Conservation (phyloP, 352 stramenopile genomes). For the Phytophthora kernoviae region DNA sequence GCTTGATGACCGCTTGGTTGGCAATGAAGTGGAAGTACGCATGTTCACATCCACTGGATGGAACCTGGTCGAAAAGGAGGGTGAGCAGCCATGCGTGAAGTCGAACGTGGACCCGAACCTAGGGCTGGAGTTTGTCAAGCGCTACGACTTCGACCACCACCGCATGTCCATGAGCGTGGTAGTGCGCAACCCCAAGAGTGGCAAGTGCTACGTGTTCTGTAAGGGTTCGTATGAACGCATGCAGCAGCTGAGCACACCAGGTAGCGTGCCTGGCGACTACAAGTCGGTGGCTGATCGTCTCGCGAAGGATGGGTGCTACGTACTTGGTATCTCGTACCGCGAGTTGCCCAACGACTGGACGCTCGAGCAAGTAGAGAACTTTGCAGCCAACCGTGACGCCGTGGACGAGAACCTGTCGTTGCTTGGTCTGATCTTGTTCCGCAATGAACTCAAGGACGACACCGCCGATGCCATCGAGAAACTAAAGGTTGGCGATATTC, state of each 20-base stretch:
- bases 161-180: conserved; percentile 84
- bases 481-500: conserved; percentile 59
- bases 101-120: conserved; percentile 16
- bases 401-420: conserved; percentile 59
- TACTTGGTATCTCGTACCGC: conserved; percentile 60
- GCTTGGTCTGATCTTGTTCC: conserved; percentile 73
- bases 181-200: conserved; percentile 42
- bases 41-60: conserved; percentile 72
- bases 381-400: conserved; percentile 44
- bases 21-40: conserved; percentile 74
- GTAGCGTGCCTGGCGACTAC: conserved; percentile 66
- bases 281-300: conserved; percentile 31
- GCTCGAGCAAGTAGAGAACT: conserved; percentile 22
- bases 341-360: conserved; percentile 27
- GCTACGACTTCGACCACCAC: conserved; percentile 84
- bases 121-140: conserved; percentile 62
- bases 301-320: conserved; percentile 72
- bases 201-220: conserved; percentile 56
- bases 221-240: conserved; percentile 81
- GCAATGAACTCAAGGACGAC: conserved; percentile 70
- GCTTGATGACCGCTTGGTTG: conserved; percentile 52
- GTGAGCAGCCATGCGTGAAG: conserved; percentile 22
- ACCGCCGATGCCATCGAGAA: conserved; percentile 58
- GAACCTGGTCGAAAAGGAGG: conserved; percentile 39
- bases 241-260: conserved; percentile 39